Evolutionary conservation across 176 grass and related monocot genomes (phyloP).

Genomic region (Avena sativa): DNA sequence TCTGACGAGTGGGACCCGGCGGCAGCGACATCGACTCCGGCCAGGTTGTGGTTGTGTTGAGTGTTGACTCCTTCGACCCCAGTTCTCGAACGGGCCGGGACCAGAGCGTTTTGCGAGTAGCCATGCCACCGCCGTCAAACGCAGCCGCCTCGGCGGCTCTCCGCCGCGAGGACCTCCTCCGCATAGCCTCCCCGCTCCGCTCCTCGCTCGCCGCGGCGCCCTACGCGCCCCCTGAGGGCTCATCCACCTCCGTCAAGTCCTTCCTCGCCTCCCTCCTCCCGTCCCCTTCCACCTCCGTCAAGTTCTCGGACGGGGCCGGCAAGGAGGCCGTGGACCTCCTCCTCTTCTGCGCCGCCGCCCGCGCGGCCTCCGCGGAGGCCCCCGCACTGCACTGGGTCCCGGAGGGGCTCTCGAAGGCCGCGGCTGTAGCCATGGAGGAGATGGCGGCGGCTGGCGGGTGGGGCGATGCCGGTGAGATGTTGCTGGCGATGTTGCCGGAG

Average conservation of each 20-base stretch:
- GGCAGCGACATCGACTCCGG: not conserved
- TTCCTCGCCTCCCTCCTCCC: conserved; percentile 70
- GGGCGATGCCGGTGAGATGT: conserved; percentile 53
- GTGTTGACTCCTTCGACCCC: not conserved
- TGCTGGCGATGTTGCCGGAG: conserved; percentile 54
- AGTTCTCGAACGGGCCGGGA: not conserved
- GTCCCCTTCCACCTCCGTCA: not conserved
- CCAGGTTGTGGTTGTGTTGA: not conserved
- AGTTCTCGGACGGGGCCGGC: not conserved
- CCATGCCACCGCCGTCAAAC: not conserved
- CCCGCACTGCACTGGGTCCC: conserved; percentile 78
- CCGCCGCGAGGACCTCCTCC: conserved; percentile 22
- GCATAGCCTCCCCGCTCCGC: conserved; percentile 46
- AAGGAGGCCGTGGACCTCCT: conserved; percentile 56
- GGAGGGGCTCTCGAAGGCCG: conserved; percentile 41
- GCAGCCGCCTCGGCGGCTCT: not conserved
- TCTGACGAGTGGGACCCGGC: not conserved
- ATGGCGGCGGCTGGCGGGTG: conserved; percentile 49
- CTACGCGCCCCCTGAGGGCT: conserved; percentile 56
- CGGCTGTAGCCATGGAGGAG: conserved; percentile 36
- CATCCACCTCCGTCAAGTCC: conserved; percentile 65
- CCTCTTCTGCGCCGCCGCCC: conserved; percentile 63
- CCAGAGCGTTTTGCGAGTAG: not conserved
- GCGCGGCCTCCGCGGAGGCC: conserved; percentile 38
- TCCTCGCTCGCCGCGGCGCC: conserved; percentile 55